Conservation (phyloP, 78 protist species). For the Chrysochromulina tobinii region DNA sequence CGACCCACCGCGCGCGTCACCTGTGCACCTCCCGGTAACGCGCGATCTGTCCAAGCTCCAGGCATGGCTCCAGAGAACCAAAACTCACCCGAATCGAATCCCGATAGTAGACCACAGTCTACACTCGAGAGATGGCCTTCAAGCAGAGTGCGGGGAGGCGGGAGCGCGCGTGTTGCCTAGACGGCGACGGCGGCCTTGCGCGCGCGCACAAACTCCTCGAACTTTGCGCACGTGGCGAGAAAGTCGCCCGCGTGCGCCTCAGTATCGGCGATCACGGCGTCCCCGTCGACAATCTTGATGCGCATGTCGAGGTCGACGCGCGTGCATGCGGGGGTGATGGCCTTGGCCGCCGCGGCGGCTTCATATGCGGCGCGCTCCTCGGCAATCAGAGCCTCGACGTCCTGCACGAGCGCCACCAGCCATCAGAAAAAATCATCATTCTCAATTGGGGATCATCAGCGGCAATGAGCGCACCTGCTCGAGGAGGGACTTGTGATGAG, state of each 20-base stretch:
- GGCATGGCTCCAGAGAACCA: too few relatives aligned
- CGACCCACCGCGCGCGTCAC: too few relatives aligned
- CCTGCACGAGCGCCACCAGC: not conserved
- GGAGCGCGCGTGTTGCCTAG: too few relatives aligned
- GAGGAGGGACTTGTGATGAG: too few relatives aligned
- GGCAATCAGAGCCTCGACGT: not conserved
- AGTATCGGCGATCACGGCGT: conserved; percentile 43
- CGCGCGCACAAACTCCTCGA: conserved; percentile 7
- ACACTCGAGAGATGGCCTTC: too few relatives aligned
- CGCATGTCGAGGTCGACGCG: conserved; percentile 9
- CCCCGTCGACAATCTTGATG: conserved; percentile 49
- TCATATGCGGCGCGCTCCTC: conserved; percentile 29
- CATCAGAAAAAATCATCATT: not conserved
- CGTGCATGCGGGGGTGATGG: not conserved
- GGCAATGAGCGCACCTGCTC: too few relatives aligned
- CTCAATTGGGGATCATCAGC: too few relatives aligned
- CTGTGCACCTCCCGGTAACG: too few relatives aligned
- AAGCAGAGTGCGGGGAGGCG: too few relatives aligned
- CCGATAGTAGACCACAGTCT: too few relatives aligned
- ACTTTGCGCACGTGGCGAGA: conserved; percentile 19
- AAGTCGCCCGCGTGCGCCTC: conserved; percentile 11
- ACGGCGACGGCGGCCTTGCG: conserved; percentile 25
- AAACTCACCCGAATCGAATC: too few relatives aligned
- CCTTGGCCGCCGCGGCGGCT: not conserved
- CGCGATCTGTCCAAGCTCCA: too few relatives aligned